Conservation (phyloP, 202 grass and related monocot genomes). For the Zizania palustris region DNA sequence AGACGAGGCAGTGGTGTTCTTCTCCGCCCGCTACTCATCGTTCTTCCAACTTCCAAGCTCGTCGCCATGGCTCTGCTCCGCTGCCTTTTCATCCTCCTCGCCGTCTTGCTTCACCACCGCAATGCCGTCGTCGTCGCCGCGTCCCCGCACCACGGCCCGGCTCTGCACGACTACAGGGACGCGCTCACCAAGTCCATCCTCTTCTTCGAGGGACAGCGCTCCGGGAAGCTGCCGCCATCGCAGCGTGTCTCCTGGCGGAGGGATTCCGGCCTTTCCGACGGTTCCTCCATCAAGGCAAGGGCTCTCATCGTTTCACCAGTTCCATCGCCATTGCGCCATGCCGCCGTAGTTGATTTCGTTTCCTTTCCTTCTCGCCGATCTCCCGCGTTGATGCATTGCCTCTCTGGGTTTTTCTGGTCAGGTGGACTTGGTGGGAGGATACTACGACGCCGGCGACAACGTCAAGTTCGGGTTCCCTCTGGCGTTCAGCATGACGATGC, state of each 20-base stretch:
- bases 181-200: conserved; percentile 95
- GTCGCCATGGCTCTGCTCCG: conserved; percentile 48
- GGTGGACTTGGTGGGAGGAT: conserved; percentile 92
- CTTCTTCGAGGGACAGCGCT: conserved; percentile 97
- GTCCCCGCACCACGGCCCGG: conserved; percentile 51
- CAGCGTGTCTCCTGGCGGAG: conserved; percentile 81
- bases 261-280: conserved; percentile 78
- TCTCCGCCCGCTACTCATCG: conserved; percentile 11
- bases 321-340: background rate
- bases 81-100: conserved; percentile 28
- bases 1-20: background rate
- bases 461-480: conserved; percentile 98
- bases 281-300: conserved; percentile 59
- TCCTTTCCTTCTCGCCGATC: background rate
- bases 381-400: no score
- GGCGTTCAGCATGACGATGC: conserved; percentile 92
- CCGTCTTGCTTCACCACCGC: conserved; percentile 35
- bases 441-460: conserved; percentile 98
- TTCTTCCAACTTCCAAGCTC: background rate
- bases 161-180: conserved; percentile 84
- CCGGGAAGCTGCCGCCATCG: conserved; percentile 71
- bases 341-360: background rate
- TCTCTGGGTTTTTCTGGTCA: conserved; percentile 4
- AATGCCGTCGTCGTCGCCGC: conserved; percentile 51
- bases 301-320: background rate